Evolutionary conservation across 169 alveolate genomes (phyloP).

Genomic region (Ichthyophthirius multifiliis): DNA sequence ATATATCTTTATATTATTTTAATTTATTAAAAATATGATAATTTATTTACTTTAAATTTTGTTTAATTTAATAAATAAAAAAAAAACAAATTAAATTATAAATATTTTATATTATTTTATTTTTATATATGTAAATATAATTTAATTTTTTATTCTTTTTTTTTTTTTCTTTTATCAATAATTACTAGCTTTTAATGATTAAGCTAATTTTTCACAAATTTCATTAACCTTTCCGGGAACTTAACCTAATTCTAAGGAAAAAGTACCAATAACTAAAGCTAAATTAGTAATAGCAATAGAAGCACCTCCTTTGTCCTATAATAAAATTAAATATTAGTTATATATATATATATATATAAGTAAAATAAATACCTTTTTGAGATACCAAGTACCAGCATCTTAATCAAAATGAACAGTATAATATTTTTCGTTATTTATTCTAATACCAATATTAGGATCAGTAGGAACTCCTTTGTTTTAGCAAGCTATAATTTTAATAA

Average conservation of each 20-base stretch:
- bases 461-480: conserved; percentile 27
- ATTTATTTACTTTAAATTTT: too few relatives aligned
- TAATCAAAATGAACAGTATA: conserved; percentile 46
- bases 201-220: conserved; percentile 36
- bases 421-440: conserved; percentile 63
- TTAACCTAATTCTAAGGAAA: conserved; percentile 46
- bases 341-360: not conserved
- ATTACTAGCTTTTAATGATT: conserved; percentile 25
- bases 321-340: not conserved
- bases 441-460: conserved; percentile 48
- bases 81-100: too few relatives aligned
- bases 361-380: conserved; percentile 17
- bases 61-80: too few relatives aligned
- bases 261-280: conserved; percentile 56
- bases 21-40: too few relatives aligned
- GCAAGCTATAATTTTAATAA: not conserved
- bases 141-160: too few relatives aligned
- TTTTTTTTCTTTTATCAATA: too few relatives aligned
- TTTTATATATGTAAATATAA: too few relatives aligned
- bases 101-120: too few relatives aligned
- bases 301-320: conserved; percentile 65
- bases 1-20: too few relatives aligned
- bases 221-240: conserved; percentile 56
- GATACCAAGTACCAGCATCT: conserved; percentile 41
- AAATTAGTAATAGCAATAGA: conserved; percentile 45